These are phyloP conservation scores for Helianthus tuberosus DNA, from an alignment of 129 eudicot genomes.

Conservation along the genomic window DNA sequence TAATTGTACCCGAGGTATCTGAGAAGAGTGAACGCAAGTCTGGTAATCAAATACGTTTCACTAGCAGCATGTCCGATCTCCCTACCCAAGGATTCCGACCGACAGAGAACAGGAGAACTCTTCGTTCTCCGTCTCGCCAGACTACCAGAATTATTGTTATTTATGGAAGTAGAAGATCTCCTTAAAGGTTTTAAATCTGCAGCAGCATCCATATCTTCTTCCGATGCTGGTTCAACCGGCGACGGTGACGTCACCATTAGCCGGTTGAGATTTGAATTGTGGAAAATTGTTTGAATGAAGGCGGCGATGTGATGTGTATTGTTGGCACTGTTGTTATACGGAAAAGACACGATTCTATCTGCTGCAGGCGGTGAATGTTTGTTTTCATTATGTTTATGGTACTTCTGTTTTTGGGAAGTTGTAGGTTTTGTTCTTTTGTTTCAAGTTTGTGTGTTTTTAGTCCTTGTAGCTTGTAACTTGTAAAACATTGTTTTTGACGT, in stretches of 20 bases:
- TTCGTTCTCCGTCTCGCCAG: slow-evolving; percentile 33
- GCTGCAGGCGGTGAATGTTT: slow-evolving; percentile 15
- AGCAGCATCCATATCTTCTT: background rate
- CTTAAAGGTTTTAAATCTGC: slow-evolving; percentile 27
- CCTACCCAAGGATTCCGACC: slow-evolving; percentile 58
- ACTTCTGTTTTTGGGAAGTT: background rate
- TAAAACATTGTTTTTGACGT: too few relatives aligned
- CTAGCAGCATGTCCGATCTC: slow-evolving; percentile 89
- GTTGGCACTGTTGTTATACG: background rate
- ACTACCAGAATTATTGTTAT: background rate
- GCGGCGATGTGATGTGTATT: slow-evolving; percentile 9
- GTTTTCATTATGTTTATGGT: background rate
- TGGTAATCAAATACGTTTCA: slow-evolving; percentile 79
- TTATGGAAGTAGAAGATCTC: background rate
- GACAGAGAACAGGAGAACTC: slow-evolving; percentile 22
- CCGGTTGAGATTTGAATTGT: slow-evolving; percentile 20
- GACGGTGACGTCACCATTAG: slow-evolving; percentile 35
- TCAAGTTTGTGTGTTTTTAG: background rate
- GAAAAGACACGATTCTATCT: slow-evolving; percentile 2
- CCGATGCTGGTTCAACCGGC: slow-evolving; percentile 22
- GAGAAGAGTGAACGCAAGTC: slow-evolving; percentile 71
- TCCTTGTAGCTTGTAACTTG: too few relatives aligned
- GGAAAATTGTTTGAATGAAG: background rate
- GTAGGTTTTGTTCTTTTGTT: background rate
- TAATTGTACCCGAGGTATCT: slow-evolving; percentile 72